A percentile compares a stretch with the other conserved stretches of the same genome.
These are phyloP conservation scores for Cryptococcus wingfieldii DNA, from an alignment of 1,284 basidiomycete species.

Conservation along the genomic window DNA sequence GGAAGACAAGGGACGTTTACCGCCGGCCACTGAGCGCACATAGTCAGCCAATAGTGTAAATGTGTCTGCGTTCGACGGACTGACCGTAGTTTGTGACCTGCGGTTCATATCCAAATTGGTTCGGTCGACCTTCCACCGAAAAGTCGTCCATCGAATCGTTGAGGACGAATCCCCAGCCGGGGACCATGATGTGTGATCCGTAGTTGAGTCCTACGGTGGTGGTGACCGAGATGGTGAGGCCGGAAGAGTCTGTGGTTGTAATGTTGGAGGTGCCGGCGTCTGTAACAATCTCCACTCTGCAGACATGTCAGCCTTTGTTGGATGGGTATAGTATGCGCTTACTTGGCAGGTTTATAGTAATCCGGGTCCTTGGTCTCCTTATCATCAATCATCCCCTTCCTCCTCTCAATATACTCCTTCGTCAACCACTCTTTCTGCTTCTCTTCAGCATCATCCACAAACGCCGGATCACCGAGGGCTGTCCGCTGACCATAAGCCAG, in stretches of 20 bases:
- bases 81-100: conserved; percentile 36
- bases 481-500: conserved; percentile 41
- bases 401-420: conserved; percentile 3
- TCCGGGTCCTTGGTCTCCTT: conserved; percentile 22
- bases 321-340: conserved; percentile 1
- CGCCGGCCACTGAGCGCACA: conserved; percentile 16
- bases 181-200: conserved; percentile 43
- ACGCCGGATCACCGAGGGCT: conserved; percentile 38
- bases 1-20: conserved; percentile 40
- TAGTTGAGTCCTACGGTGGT: conserved; percentile 42
- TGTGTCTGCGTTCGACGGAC: background rate
- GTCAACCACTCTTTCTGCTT: conserved; percentile 25
- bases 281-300: conserved; percentile 28
- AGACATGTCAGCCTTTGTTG: background rate
- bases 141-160: conserved; percentile 48
- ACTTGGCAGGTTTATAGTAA: conserved; percentile 30
- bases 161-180: conserved; percentile 38
- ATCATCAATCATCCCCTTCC: conserved; percentile 24
- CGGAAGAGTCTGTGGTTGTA: conserved; percentile 35
- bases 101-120: conserved; percentile 41
- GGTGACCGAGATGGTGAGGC: conserved; percentile 37
- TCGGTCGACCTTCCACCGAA: conserved; percentile 32
- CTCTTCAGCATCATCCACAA: conserved; percentile 24
- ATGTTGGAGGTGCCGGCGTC: conserved; percentile 44
- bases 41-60: conserved; percentile 17